Conservation (phyloP, 306 rosid species). For the Hippophae rhamnoides region DNA sequence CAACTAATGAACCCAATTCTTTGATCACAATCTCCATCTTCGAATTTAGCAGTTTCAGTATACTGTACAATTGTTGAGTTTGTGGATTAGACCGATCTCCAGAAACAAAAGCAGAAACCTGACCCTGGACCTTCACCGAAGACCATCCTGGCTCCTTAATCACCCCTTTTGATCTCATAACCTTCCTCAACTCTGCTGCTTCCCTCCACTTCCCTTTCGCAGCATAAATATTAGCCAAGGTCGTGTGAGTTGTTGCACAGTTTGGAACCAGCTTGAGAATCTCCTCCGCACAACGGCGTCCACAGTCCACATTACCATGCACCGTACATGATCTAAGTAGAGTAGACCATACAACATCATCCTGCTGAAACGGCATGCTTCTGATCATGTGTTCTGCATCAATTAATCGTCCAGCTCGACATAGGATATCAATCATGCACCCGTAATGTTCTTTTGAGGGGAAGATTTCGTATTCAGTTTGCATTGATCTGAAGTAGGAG, state of each 20-base stretch:
- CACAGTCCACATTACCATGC: constrained; percentile 52
- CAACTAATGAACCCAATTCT: constrained; percentile 25
- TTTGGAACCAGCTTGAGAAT: constrained; percentile 48
- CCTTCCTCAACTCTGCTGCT: constrained; percentile 51
- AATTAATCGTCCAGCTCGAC: constrained; percentile 64
- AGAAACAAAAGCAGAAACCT: constrained; percentile 46
- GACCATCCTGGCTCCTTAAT: constrained; percentile 88
- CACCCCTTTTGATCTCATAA: constrained; percentile 67
- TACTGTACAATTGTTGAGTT: constrained; percentile 35
- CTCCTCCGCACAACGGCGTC: constrained; percentile 54
- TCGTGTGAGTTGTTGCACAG: constrained; percentile 61
- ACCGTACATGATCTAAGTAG: constrained; percentile 65
- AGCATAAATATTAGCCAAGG: constrained; percentile 64
- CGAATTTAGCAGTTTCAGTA: constrained; percentile 41
- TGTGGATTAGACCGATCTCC: constrained; percentile 53
- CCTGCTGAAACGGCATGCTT: constrained; percentile 44
- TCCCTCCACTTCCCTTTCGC: constrained; percentile 64
- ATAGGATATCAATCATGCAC: constrained; percentile 70
- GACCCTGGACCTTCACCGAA: constrained; percentile 49
- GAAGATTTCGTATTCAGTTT: constrained; percentile 28
- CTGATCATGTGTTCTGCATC: constrained; percentile 58
- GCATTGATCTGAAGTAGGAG: constrained; percentile 46
- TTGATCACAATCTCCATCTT: constrained; percentile 23
- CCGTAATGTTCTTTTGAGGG: constrained; percentile 76
- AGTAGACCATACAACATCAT: constrained; percentile 80